phyloP scores from a whole-genome alignment of 306 rosid species.

The Vigna angularis region DNA sequence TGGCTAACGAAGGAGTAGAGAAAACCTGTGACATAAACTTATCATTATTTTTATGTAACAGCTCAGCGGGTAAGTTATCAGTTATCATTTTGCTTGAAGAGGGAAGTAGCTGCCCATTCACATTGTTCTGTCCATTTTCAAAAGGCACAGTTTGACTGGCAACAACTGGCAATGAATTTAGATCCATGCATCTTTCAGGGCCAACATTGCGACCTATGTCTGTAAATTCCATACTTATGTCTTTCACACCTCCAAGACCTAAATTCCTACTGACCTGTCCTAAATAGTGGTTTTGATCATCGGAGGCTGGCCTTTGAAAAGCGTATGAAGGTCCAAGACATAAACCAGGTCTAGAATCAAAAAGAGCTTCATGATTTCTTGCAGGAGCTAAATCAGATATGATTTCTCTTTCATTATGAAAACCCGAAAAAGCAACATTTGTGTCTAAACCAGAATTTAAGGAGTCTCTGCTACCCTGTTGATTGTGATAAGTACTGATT shows the following conservation, averaged over 20 bases:
- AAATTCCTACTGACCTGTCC: conserved; percentile 7
- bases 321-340: conserved; percentile 24
- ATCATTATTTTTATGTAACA: conserved; percentile 27
- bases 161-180: conserved; percentile 36
- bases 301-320: conserved; percentile 39
- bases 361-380: conserved; percentile 6
- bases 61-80: conserved; percentile 5
- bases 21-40: conserved; percentile 33
- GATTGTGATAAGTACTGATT: conserved; percentile 19
- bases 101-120: conserved; percentile 17
- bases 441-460: conserved; percentile 30
- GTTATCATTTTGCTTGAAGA: conserved; percentile 22
- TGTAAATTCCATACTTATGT: conserved; percentile 26
- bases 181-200: conserved; percentile 27
- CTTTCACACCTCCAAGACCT: conserved; percentile 29
- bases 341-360: conserved; percentile 29
- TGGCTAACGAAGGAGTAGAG: not conserved
- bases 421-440: conserved; percentile 36
- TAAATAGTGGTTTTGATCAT: conserved; percentile 29
- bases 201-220: not conserved
- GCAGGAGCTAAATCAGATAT: conserved; percentile 10
- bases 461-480: conserved; percentile 25
- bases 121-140: conserved; percentile 27
- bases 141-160: conserved; percentile 27
- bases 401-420: conserved; percentile 38